Conservation (phyloP, 257 asterid species). For the Petunia axillaris region DNA sequence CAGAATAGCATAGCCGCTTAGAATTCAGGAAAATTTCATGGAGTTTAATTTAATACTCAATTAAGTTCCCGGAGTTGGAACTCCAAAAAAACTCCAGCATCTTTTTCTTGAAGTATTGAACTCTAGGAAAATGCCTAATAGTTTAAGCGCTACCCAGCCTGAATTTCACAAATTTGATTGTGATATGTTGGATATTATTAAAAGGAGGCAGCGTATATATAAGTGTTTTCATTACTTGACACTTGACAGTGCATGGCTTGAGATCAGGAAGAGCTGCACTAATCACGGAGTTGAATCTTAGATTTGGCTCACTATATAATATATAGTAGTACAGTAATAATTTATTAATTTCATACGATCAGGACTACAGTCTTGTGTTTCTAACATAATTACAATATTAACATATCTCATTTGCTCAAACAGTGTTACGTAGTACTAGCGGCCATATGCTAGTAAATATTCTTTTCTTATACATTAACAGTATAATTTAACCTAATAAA, state of each 20-base stretch:
- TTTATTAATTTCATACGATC: neutral
- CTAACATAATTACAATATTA: neutral
- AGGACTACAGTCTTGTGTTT: neutral
- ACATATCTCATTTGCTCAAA: neutral
- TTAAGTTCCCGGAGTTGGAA: too few species aligned
- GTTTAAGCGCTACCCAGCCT: too few species aligned
- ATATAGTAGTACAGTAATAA: neutral
- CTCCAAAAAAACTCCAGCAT: too few species aligned
- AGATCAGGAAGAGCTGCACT: conserved; percentile 24
- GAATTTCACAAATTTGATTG: neutral
- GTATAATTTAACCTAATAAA: too few species aligned
- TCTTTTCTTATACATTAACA: neutral
- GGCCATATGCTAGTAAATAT: neutral
- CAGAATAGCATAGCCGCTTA: too few species aligned
- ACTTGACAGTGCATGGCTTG: conserved; percentile 15
- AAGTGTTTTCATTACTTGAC: neutral
- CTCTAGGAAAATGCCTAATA: too few species aligned
- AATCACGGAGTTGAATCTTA: conserved; percentile 35
- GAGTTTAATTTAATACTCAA: too few species aligned
- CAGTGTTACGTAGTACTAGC: neutral
- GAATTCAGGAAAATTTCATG: too few species aligned
- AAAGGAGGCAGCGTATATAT: neutral
- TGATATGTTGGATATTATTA: neutral
- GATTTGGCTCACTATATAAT: conserved; percentile 11
- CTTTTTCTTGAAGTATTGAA: too few species aligned